Conservation (phyloP, 257 asterid genomes). For the Penstemon newberryi region DNA sequence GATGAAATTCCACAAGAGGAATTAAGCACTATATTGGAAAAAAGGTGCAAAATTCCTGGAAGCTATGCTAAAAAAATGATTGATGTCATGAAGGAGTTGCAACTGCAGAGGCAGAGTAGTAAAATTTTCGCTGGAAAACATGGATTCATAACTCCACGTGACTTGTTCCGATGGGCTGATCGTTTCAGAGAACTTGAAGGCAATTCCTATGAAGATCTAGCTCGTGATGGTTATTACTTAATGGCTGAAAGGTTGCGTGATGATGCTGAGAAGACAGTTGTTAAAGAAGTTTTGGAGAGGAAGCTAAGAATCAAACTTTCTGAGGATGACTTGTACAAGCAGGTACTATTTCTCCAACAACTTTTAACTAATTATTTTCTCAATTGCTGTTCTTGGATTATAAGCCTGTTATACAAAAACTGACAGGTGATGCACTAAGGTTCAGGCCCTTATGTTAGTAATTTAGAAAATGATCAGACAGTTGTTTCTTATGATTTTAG, state of each 20-base stretch:
- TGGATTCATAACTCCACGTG: slow-evolving; percentile 97
- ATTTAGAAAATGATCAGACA: no score
- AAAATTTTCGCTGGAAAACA: slow-evolving; percentile 96
- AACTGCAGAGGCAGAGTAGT: slow-evolving; percentile 83
- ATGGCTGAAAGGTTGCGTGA: slow-evolving; percentile 94
- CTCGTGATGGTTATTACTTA: slow-evolving; percentile 82
- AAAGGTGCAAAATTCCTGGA: slow-evolving; percentile 63
- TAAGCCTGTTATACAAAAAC: neutral
- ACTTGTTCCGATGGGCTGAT: slow-evolving; percentile 93
- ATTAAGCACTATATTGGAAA: slow-evolving; percentile 70
- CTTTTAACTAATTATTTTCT: neutral
- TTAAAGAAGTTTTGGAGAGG: slow-evolving; percentile 69
- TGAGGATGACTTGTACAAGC: slow-evolving; percentile 59
- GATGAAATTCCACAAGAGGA: slow-evolving; percentile 94
- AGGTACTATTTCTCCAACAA: slow-evolving; percentile 42
- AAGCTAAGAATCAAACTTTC: slow-evolving; percentile 50
- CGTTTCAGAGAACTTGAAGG: slow-evolving; percentile 58
- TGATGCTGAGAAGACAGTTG: slow-evolving; percentile 63
- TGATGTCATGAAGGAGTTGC: slow-evolving; percentile 91
- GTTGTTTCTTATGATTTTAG: no score
- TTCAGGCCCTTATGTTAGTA: no score
- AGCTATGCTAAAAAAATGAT: slow-evolving; percentile 79
- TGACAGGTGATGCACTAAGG: no score
- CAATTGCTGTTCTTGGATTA: neutral
- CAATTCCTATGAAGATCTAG: slow-evolving; percentile 69